phyloP scores from a whole-genome alignment of 2,329 filamentous ascomycete genomes.

The Phialophora expanda region DNA sequence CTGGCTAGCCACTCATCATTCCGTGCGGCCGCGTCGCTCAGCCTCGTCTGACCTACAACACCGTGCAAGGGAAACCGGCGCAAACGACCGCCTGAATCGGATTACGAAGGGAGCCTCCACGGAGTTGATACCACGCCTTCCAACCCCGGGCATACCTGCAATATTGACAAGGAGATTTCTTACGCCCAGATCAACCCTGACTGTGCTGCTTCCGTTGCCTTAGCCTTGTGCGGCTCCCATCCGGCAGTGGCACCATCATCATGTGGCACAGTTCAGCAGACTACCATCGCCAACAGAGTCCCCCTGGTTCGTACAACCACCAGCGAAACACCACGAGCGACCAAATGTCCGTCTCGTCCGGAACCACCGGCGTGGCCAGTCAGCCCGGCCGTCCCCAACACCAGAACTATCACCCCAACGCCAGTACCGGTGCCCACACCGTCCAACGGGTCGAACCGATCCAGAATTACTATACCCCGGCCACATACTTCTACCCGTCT shows the following conservation, averaged over 20 bases:
- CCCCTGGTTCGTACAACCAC: slow-evolving; percentile 7
- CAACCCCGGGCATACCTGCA: too few relatives aligned
- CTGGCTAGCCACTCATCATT: too few relatives aligned
- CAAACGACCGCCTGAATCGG: not conserved
- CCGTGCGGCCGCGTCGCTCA: not conserved
- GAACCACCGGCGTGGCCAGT: slow-evolving; percentile 13
- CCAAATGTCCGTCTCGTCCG: slow-evolving; percentile 18
- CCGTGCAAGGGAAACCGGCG: not conserved
- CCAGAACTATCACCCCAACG: slow-evolving; percentile 7
- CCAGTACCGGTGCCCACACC: not conserved
- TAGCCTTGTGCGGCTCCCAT: not conserved
- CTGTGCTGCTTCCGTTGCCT: not conserved
- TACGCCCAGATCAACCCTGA: not conserved
- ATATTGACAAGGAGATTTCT: not conserved
- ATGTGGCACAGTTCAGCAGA: slow-evolving; percentile 16
- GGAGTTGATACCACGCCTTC: not conserved
- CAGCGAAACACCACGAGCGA: slow-evolving; percentile 15
- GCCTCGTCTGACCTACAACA: not conserved
- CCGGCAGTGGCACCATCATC: not conserved
- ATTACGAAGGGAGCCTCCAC: not conserved
- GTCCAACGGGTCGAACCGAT: not conserved
- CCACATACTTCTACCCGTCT: slow-evolving; percentile 18
- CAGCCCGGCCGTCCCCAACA: not conserved
- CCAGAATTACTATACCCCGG: not conserved
- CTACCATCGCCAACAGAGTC: slow-evolving; percentile 10